Base-by-base conservation (phyloP, 2,329 filamentous ascomycete genomes). In the Sclerotinia minor region DNA sequence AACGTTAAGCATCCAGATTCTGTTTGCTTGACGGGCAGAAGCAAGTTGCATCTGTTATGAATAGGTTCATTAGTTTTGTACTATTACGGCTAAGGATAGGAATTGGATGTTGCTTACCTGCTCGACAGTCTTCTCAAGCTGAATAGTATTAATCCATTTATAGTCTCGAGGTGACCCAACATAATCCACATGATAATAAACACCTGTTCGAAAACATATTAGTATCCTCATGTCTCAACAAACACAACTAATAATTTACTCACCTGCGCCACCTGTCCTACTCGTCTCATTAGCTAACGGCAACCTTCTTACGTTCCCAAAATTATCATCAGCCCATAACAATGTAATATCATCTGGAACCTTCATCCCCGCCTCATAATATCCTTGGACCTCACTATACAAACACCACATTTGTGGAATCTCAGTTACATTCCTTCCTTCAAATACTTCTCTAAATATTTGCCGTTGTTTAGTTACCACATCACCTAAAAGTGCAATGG, bases 381-480 rank as follows among this genome's bases (percentile, higher is more conserved):
- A 91, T 8, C 85, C 84, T 77, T 89, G 87, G 2, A 92, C 88
- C 75, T 92, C 89, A 75, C 91, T 91, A 78, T 92, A 92, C 69
- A 92, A 78, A 72, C 88, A 90, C 88, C 89, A 91, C 78, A 88
- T 83, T 77, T 91, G 89, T 7, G 89, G 88, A 49, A 84, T 80
- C 57, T 84, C 77, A 1, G 77, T 77, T 3, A 81, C 78, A 6
- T 78, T 80, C 1, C 67, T 75, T 2, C 71, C 81, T 17, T 81
- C 82, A 54, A 89, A 83, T 0, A 89, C 84, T 2, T 84, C 81
- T 26, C 79, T 80, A 54, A 89, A 80, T 68, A 88, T 87, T 13
- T 82, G 75, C 61, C 85, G 82, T 75, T 92, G 88, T 44, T 85
- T 83, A 3, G 80, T 73, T 2, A 91, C 87, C 35, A 90, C 82